Base-by-base conservation (phyloP, 1,284 basidiomycete genomes). In the Microbotryum saponariae region DNA sequence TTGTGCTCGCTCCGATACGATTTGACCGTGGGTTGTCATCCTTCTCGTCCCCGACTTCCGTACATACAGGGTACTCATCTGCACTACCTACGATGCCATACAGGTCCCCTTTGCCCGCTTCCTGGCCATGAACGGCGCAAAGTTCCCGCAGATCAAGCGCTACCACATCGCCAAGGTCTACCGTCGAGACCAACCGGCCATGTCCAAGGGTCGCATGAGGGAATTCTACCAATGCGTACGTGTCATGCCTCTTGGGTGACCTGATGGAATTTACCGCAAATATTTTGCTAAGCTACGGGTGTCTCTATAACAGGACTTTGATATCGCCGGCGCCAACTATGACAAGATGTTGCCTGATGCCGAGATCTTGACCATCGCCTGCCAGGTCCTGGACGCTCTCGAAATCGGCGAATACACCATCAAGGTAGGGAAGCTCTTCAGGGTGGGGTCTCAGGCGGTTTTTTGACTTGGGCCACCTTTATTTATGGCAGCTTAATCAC, bases 151-250 rank as follows among this genome's bases (percentile, higher is more conserved):
- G 63, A 82, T 83, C 75, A 97, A 97, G 78, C 77, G 97, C 44
- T 98, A 93, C 85, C 94, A 98, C 77, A 87, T 98, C 59, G 93
- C 92, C 33, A 99, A 98, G 78, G 94, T 98, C 27, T 98, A 98
- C 77, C 81, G 96, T 66, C 79, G 96, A 73, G 94, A 99, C 77
- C 93, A 89, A 73, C 94, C 96, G 1, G 93, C 94, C 62, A 93
- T 98, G 88, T 88, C 86, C 58, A 98, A 99, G 78, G 94, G 94
- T 5, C 82, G 94, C 46, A 97, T 98, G 91, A 83, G 94, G 66
- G 94, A 99, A 78, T 98, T 98, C 75, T 93, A 91, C 74, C 94
- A 99, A 78, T 97, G 94, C 68, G 91, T 93, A 70, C 72, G 85
- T 80, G 5, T 45, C 6, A 16, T 3, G 31, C 23, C 21, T n/a